Percentiles rank a stretch among this genome's conserved stretches.
phyloP scores from a whole-genome alignment of 768 basidiomycete species.

The Gyrodon lividus region DNA sequence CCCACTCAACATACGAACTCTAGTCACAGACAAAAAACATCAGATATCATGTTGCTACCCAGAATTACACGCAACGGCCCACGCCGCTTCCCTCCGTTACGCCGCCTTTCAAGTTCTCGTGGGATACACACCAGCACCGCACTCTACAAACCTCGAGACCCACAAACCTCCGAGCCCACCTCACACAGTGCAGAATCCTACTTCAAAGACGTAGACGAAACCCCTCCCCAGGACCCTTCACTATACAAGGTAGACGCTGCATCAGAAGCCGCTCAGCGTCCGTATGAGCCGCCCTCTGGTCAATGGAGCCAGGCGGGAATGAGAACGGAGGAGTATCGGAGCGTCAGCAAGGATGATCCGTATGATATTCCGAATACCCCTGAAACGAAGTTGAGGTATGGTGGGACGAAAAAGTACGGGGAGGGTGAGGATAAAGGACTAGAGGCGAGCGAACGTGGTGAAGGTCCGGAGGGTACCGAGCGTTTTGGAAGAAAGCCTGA shows the following conservation, averaged over 20 bases:
- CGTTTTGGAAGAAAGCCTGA: constrained; percentile 38
- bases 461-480: constrained; percentile 40
- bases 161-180: constrained; percentile 4
- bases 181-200: constrained; percentile 43
- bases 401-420: constrained; percentile 14
- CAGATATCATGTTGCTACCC: constrained; percentile 8
- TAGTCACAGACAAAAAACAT: background rate
- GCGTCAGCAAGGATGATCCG: constrained; percentile 24
- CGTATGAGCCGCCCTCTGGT: constrained; percentile 49
- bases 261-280: constrained; percentile 44
- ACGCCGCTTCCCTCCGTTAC: constrained; percentile 3
- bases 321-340: constrained; percentile 30
- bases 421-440: constrained; percentile 28
- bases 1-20: background rate
- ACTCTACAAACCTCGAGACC: background rate
- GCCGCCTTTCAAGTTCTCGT: background rate
- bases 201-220: constrained; percentile 46
- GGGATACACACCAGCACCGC: constrained; percentile 2
- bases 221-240: constrained; percentile 39
- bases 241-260: constrained; percentile 47
- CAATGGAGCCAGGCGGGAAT: constrained; percentile 43
- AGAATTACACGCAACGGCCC: background rate
- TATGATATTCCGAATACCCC: constrained; percentile 15
- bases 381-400: constrained; percentile 21
- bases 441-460: constrained; percentile 32